These are phyloP conservation scores for Logfia minima DNA, from an alignment of 129 eudicot species.

Conservation along the genomic window DNA sequence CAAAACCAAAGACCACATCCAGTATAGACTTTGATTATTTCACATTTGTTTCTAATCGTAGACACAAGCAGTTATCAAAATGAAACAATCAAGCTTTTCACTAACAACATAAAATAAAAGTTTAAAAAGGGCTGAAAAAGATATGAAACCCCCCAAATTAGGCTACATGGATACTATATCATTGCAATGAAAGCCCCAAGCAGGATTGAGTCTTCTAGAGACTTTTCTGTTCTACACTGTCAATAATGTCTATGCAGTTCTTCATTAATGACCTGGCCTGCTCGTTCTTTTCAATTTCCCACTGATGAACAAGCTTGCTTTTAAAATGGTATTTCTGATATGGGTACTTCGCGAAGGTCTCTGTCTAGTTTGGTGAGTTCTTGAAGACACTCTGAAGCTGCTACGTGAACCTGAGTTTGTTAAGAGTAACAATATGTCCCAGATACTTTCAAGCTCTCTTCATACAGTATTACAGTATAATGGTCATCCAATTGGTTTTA, in stretches of 20 bases:
- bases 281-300: slow-evolving; percentile 68
- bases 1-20: no score
- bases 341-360: slow-evolving; percentile 33
- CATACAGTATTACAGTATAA: neutral
- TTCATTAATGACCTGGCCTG: slow-evolving; percentile 74
- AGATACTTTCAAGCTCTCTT: neutral
- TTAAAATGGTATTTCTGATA: slow-evolving; percentile 50
- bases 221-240: slow-evolving; percentile 35
- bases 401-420: slow-evolving; percentile 69
- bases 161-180: neutral
- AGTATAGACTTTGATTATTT: no score
- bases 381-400: slow-evolving; percentile 84
- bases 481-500: neutral
- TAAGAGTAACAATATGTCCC: neutral
- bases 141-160: neutral
- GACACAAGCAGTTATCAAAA: neutral
- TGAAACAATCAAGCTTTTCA: neutral
- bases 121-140: neutral
- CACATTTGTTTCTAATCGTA: no score
- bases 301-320: slow-evolving; percentile 56
- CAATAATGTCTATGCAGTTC: slow-evolving; percentile 65
- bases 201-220: neutral
- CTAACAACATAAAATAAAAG: neutral
- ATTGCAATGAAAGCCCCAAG: neutral
- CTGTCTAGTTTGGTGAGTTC: slow-evolving; percentile 48